Base-by-base conservation (phyloP, 2,329 filamentous ascomycete genomes). In the Hypoxylon sp. region DNA sequence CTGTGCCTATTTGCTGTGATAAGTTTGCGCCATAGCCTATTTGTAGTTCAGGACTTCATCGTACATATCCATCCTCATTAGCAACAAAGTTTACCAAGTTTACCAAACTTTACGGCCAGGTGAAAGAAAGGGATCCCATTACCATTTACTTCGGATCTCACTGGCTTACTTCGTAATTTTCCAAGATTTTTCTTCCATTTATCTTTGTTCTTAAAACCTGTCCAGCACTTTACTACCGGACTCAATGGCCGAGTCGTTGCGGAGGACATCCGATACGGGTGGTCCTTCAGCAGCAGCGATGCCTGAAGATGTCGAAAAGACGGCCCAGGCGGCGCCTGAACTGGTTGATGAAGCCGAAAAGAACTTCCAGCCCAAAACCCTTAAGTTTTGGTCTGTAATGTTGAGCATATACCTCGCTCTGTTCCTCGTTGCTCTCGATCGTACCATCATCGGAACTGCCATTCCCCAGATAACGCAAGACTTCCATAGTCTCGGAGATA, bases 361-460 rank as follows among this genome's bases (percentile, higher is more conserved):
- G 31, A 83, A 86, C 61, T 88, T 83, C 78, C 78, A 85, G 65
- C 86, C 86, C 11, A 84, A 82, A 75, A 87, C 82, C 8, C 58
- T 85, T 67, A 84, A 83, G 71, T 88, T 88, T 73, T 88, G 86
- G 86, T 80, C 86, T 68, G 82, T 87, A 50, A 80, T 88, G 8
- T 39, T 84, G 31, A 87, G 84, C 67, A 84, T 87, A 66, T 85
- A 88, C 64, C 77, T 87, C 5, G 83, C 85, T 67, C 80, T 89
- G 72, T 88, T 89, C 70, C 80, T 88, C 31, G 85, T 89, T 24
- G 87, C 87, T n/a, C 81, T 89, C 10, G 85, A 86, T 72, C 79
- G 84, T 26, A 87, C 86, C n/a, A 88, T 88, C 69, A 80, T 88
- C 52, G 82, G 85, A 67, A 88, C 81, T 44, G 87, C 86, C 10